Evolutionary conservation across 2,329 filamentous ascomycete species (phyloP), one percentile per base, ranked within the genome.

Genomic region (Colletotrichum eleusines): DNA sequence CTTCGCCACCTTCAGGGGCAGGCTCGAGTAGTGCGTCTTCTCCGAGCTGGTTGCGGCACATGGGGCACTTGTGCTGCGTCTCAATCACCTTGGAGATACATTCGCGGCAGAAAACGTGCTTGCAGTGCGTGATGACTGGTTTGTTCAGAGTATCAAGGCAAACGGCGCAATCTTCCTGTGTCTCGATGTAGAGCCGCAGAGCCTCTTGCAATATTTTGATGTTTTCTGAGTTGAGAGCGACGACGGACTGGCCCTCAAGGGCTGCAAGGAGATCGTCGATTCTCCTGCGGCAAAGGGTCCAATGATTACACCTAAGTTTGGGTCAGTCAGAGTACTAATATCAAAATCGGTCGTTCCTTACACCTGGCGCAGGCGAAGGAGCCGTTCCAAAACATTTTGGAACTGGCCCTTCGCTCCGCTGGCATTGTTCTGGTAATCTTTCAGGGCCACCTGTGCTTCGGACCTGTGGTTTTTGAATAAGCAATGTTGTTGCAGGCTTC

Each of bases 111-210:
- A 94, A 97, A 1, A 90, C 85, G 78, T 97, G 94, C 33, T 92
- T 93, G 81, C 94, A 97, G 58, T 90, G 88, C 1, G 94, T 97
- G 75, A 97, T 97, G 63, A 96, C 89, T 0, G 94, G 93, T 4
- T 88, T 83, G 33, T 89, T 88, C 3, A 95, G 84, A 0, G 84
- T 82, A 38, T 97, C 94, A 40, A 95, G 87, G 79, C 95, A 97
- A 62, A 97, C 88, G 0, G 93, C 86, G 76, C 95, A 97, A 71
- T 95, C 91, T 75, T 97, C 94, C 72, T 93, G 92, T 55, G 86
- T 91, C 73, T 97, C 93, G 65, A 95, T 92, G 72, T 89, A 90
- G 9, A 97, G 84, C 71, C 92, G 90, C 4, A 97, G 86, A 61
- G 95, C 88, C 65, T 92, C 88, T 75, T 95, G 93, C 20, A 97